Conservation (phyloP, 2,329 filamentous ascomycete species). For the Dothideomycetidae sp. region DNA sequence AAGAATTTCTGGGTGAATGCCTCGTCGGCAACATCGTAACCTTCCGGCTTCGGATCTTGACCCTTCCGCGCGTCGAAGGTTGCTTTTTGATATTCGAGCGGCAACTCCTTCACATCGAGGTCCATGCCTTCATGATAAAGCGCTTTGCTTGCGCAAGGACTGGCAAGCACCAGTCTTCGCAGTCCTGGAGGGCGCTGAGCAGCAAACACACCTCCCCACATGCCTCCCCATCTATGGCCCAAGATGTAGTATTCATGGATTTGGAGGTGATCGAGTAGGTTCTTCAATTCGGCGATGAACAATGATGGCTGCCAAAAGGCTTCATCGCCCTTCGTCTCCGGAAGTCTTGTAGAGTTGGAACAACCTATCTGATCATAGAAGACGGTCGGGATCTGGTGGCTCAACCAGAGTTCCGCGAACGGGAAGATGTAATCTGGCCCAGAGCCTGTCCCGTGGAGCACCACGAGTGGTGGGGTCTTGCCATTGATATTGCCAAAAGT, state of each 20-base stretch:
- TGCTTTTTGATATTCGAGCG: background rate
- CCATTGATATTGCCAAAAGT: background rate
- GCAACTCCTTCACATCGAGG: too few relatives aligned
- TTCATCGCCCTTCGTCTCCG: background rate
- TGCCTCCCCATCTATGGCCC: background rate
- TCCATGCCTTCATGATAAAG: background rate
- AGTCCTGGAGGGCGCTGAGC: background rate
- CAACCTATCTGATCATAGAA: background rate
- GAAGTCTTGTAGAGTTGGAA: background rate
- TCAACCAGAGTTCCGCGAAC: background rate
- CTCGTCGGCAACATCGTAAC: background rate
- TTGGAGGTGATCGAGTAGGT: background rate
- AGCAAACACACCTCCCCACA: background rate
- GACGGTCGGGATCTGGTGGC: background rate
- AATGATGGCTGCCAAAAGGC: background rate
- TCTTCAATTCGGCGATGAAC: background rate
- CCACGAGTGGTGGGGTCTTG: background rate
- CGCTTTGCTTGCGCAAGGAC: background rate
- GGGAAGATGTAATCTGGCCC: background rate
- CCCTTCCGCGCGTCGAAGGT: background rate
- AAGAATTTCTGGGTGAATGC: background rate
- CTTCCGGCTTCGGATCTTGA: background rate
- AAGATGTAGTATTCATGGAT: background rate
- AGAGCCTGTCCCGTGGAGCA: background rate
- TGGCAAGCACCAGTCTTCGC: background rate